Conservation (phyloP, 345 rosid genomes). For the Aethionema arabicum region DNA sequence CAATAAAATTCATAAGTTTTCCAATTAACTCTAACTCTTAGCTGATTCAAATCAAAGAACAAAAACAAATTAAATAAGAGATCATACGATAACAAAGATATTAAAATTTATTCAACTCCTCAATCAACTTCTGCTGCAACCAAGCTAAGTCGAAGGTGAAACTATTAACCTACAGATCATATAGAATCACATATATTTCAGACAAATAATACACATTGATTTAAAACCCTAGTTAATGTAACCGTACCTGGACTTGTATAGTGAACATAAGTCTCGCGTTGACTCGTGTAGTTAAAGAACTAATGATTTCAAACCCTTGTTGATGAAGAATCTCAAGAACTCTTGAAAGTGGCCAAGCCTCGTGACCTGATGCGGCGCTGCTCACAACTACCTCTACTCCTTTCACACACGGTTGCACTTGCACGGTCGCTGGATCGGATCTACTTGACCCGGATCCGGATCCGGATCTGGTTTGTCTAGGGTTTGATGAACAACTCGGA, state of each 20-base stretch:
- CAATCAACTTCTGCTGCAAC: slow-evolving; percentile 42
- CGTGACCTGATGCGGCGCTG: slow-evolving; percentile 24
- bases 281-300: slow-evolving; percentile 37
- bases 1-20: no score
- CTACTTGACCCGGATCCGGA: slow-evolving; percentile 23
- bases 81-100: not conserved
- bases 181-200: not conserved
- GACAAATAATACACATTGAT: not conserved
- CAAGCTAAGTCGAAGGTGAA: slow-evolving; percentile 31
- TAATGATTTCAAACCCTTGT: slow-evolving; percentile 41
- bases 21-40: not conserved
- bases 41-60: not conserved
- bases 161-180: slow-evolving; percentile 41
- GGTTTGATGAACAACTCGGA: not conserved
- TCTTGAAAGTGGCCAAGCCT: slow-evolving; percentile 38
- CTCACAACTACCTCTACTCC: slow-evolving; percentile 43
- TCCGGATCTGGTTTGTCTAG: slow-evolving; percentile 26
- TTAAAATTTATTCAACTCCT: slow-evolving; percentile 22
- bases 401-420: slow-evolving; percentile 33
- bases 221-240: not conserved
- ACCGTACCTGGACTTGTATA: slow-evolving; percentile 45
- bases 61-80: not conserved
- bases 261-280: slow-evolving; percentile 39
- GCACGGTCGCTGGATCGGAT: slow-evolving; percentile 17
- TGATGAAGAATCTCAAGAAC: slow-evolving; percentile 36